Percentiles rank a stretch among this genome's conserved stretches.
These are phyloP conservation scores for Ustulina deusta DNA, from an alignment of 2,329 filamentous ascomycete species.

Conservation along the genomic window DNA sequence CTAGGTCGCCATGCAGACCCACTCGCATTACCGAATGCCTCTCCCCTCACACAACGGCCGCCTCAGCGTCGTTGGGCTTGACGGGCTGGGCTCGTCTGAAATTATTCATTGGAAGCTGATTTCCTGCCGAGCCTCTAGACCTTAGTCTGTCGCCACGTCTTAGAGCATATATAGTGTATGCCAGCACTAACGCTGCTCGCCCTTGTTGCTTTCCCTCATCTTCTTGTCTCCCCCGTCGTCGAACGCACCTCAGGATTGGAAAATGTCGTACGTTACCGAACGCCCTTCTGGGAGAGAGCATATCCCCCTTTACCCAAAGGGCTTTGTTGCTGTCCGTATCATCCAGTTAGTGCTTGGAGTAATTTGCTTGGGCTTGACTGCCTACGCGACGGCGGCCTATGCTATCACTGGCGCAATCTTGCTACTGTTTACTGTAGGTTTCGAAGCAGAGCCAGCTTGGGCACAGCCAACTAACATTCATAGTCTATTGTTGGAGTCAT, in stretches of 20 bases:
- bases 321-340: conserved; percentile 59
- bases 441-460: conserved; percentile 2
- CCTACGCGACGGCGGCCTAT: conserved; percentile 56
- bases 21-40: neutral
- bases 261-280: conserved; percentile 47
- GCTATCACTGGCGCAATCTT: conserved; percentile 46
- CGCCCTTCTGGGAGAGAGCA: conserved; percentile 58
- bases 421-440: conserved; percentile 57
- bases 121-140: neutral
- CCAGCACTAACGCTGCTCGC: neutral
- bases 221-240: conserved; percentile 2
- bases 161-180: neutral
- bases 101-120: conserved; percentile 27
- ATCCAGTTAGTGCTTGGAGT: conserved; percentile 61
- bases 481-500: conserved; percentile 60
- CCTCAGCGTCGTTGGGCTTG: neutral
- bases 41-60: neutral
- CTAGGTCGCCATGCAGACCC: neutral
- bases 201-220: neutral
- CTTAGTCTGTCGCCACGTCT: neutral
- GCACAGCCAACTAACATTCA: conserved; percentile 6
- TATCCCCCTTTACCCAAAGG: conserved; percentile 59
- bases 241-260: conserved; percentile 7
- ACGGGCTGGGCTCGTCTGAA: neutral
- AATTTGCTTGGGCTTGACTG: conserved; percentile 60